Base-by-base conservation (phyloP, 306 rosid species). In the Potentilla sterilis region DNA sequence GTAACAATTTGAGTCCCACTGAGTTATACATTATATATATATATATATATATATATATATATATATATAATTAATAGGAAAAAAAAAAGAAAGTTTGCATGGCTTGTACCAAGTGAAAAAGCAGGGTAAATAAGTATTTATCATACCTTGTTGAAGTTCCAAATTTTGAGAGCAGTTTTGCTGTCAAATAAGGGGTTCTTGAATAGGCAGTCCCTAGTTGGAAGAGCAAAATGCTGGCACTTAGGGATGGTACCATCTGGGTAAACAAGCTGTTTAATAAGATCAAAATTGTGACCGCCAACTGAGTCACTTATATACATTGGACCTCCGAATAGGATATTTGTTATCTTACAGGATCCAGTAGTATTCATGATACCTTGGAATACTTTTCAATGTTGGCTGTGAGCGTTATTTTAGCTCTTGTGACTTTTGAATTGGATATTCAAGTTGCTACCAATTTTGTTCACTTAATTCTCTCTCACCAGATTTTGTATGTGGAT, bases 181-280 rank as follows among this genome's bases (percentile, higher is more conserved):
- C 62, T 78, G 78, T 94, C 98, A 79, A 88, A 89, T 3, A 90
- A 75, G 24, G 96, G 96, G 83, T 85, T 91, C 75, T 72, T 91
- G 87, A 94, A 90, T 51, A 91, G 91, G 63, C 95, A 88, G 40
- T 94, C 98, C 81, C 96, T 88, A 11, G 94, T 88, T 43, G 98
- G 98, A 69, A 94, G 96, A n/a, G 97, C 86, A 73, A 86, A 93
- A 67, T 87, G 80, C 5, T 77, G 88, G 84, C 98, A 91, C 47
- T 74, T 83, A 63, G 98, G 97, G 16, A 91, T 83, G 42, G 92
- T 87, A 4, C 92, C 97, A 83, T 91, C 97, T 4, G 93, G 92
- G 62, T 80, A 87, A 5, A 91, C 98, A 34, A 91, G 96, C 82
- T 88, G 86, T 81, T 81, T 84, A 13, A 93, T 44, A 78, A 91